These are phyloP conservation scores for Carallia brachiata DNA, from an alignment of 345 rosid genomes.

Conservation along the genomic window DNA sequence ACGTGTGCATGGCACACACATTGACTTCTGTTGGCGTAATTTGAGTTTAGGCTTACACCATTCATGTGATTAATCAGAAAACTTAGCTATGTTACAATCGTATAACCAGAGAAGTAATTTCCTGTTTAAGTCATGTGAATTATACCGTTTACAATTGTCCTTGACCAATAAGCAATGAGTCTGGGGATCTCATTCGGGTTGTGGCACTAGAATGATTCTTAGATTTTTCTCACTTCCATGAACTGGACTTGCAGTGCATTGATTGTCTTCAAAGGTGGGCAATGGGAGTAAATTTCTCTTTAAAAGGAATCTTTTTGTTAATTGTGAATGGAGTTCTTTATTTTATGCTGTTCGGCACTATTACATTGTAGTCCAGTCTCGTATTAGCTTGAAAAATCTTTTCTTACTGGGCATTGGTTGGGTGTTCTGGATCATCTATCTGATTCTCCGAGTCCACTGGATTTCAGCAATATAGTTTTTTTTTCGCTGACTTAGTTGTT, in stretches of 20 bases:
- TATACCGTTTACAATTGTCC: background rate
- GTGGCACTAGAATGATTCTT: no score
- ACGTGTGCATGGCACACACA: no score
- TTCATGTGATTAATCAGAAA: background rate
- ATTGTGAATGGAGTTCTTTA: no score
- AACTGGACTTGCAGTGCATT: no score
- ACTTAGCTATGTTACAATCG: background rate
- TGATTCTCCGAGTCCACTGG: background rate
- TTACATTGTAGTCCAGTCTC: no score
- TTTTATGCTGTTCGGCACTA: no score
- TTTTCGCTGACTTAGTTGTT: background rate
- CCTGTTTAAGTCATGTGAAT: background rate
- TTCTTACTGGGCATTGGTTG: background rate
- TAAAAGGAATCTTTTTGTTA: no score
- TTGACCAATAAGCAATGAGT: background rate
- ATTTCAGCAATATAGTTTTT: background rate
- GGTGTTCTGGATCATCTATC: background rate
- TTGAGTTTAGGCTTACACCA: background rate
- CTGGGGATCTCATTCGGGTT: no score
- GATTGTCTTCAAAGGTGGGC: no score
- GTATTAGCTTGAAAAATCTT: no score
- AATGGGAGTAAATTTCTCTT: no score
- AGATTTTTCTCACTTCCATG: no score
- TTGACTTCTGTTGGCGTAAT: background rate
- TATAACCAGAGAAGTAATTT: background rate